phyloP scores from a whole-genome alignment of 495 filamentous ascomycete species.

The Amorphotheca resinae region DNA sequence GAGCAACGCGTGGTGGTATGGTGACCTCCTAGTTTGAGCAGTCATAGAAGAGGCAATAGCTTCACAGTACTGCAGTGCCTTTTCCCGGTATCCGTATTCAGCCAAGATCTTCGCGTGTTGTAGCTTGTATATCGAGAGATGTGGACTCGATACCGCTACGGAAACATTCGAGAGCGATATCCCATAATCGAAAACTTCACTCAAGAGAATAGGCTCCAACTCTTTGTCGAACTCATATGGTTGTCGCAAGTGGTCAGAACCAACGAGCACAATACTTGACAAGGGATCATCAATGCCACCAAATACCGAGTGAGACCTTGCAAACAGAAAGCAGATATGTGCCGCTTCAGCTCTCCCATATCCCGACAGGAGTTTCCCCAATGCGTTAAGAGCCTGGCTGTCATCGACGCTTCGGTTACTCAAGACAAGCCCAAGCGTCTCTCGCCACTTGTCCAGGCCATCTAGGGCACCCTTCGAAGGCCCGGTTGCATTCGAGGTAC shows the following conservation, averaged over 20 bases:
- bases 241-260: constrained; percentile 60
- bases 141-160: constrained; percentile 47
- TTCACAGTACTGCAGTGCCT: constrained; percentile 88
- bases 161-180: constrained; percentile 49
- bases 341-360: constrained; percentile 87
- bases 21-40: constrained; percentile 67
- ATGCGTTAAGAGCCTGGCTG: constrained; percentile 56
- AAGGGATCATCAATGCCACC: constrained; percentile 76
- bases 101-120: constrained; percentile 73
- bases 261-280: constrained; percentile 68
- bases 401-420: constrained; percentile 80
- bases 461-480: constrained; percentile 60
- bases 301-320: constrained; percentile 46
- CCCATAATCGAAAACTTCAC: constrained; percentile 86
- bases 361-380: constrained; percentile 71
- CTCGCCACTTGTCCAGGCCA: constrained; percentile 85
- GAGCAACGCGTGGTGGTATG: constrained; percentile 67
- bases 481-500: constrained; percentile 47
- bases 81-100: constrained; percentile 65
- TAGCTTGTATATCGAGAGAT: constrained; percentile 81
- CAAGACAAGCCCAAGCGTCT: constrained; percentile 74
- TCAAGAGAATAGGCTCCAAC: constrained; percentile 73
- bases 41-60: constrained; percentile 67
- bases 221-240: constrained; percentile 58
- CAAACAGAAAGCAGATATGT: constrained; percentile 67